A percentile compares a stretch with the other conserved stretches of the same genome.
Evolutionary conservation across 352 stramenopile genomes (phyloP).

Genomic region (Phytophthora uliginosa): DNA sequence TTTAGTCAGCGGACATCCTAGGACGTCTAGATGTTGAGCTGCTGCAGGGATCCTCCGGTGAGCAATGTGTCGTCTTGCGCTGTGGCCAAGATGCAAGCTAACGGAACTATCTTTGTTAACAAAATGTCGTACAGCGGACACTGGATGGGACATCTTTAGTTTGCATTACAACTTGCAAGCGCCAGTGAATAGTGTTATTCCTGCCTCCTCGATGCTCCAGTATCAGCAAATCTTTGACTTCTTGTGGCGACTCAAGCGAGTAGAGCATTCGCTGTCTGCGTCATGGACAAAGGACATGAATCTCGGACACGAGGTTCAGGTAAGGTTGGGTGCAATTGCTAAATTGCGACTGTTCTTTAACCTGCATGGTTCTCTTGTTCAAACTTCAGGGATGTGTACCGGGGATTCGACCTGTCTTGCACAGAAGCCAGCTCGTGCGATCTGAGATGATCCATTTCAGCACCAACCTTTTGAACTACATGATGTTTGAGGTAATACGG

Average conservation of each 20-base stretch:
- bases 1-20: conserved; percentile 91
- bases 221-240: conserved; percentile 94
- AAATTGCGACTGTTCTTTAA: conserved; percentile 7
- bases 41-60: conserved; percentile 79
- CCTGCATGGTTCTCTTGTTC: conserved; percentile 3
- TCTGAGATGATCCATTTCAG: conserved; percentile 99
- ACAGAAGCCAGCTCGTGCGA: conserved; percentile 95
- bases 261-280: conserved; percentile 94
- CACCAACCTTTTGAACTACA: conserved; percentile 98
- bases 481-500: conserved; percentile 96
- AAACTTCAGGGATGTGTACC: conserved; percentile 67
- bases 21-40: conserved; percentile 94
- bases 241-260: conserved; percentile 92
- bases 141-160: conserved; percentile 96
- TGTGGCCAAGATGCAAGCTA: background rate
- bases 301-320: conserved; percentile 94
- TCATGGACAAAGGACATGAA: conserved; percentile 99
- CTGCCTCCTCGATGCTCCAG: conserved; percentile 83
- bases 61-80: background rate
- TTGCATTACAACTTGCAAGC: conserved; percentile 92
- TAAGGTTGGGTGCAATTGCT: conserved; percentile 25
- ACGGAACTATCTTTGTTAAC: background rate
- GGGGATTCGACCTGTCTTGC: conserved; percentile 78
- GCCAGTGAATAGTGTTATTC: conserved; percentile 92
- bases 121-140: conserved; percentile 66